Base-by-base conservation (phyloP, 1,284 basidiomycete genomes). In the Porogramme epimiltina region DNA sequence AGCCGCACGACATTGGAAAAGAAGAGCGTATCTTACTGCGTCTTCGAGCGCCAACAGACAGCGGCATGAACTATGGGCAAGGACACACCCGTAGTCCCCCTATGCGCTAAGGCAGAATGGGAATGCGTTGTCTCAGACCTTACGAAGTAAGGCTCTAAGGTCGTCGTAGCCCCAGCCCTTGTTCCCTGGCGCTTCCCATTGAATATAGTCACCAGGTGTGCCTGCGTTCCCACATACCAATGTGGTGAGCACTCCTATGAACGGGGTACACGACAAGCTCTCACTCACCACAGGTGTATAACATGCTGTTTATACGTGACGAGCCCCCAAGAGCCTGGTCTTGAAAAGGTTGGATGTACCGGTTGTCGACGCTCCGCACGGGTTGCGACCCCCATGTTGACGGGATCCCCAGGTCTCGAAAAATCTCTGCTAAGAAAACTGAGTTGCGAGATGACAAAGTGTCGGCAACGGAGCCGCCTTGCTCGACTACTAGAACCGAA, bases 1-100 rank as follows among this genome's bases (percentile, higher is more conserved):
- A 85, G 60, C 88, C 89, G 0, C 89, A 91, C 64, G 87, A 91
- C 58, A 86, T 91, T 52, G 61, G 80, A 50, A 89, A 85, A 61
- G 90, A 93, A 65, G 70, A 80, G 11, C 73, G 82, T 28, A 61
- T 89, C 0, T 70, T 93, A 23, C 70, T 69, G 0, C 59, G 60
- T 9, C 58, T 85, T 71, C 69, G 5, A 84, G 91, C 66, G 59
- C 64, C 13, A 88, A 89, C n/a, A n/a, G n/a, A n/a, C n/a, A n/a
- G n/a, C n/a, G n/a, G 23, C 9, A 40, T 16, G 19, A 41, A 15
- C 16, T 18, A 8, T n/a, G 19, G n/a, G 19, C 25, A 20, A 18
- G 9, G 18, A 31, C 50, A 2, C 41, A 66, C 64, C 65, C 10
- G 53, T 44, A 5, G 26, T 52, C 9, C 58, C 58, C 15, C 60